Percentiles rank a stretch among this genome's conserved stretches.
These are phyloP conservation scores for Wallemia hederae DNA, from an alignment of 1,284 basidiomycete species.

Conservation along the genomic window DNA sequence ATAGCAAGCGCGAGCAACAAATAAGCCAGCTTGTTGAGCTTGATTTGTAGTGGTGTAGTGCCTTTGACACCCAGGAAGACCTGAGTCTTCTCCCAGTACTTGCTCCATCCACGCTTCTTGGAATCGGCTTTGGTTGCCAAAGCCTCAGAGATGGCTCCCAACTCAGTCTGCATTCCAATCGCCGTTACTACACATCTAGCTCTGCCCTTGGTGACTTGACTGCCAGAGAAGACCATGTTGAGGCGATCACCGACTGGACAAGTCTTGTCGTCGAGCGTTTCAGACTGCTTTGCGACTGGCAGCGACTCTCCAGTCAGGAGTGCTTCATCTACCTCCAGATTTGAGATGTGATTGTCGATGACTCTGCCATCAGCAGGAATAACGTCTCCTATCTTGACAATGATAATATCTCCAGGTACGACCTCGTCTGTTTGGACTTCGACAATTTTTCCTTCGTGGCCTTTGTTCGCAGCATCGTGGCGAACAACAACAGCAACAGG, in stretches of 20 bases:
- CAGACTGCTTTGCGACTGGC: constrained; percentile 28
- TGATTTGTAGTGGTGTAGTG: constrained; percentile 31
- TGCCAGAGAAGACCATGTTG: constrained; percentile 30
- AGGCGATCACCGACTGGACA: constrained; percentile 28
- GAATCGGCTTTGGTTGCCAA: constrained; percentile 17
- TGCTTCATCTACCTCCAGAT: constrained; percentile 32
- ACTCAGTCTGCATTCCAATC: constrained; percentile 36
- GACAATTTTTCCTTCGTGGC: constrained; percentile 20
- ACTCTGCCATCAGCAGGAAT: constrained; percentile 29
- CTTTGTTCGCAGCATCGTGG: constrained; percentile 7
- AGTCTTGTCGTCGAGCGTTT: constrained; percentile 17
- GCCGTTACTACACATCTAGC: constrained; percentile 28
- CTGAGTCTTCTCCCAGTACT: constrained; percentile 16
- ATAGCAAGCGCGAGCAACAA: constrained; percentile 27
- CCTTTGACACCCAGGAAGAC: constrained; percentile 19
- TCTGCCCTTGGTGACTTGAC: constrained; percentile 33
- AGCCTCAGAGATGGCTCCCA: constrained; percentile 28
- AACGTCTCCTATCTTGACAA: constrained; percentile 24
- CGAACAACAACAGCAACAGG: constrained; percentile 32
- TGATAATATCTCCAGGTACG: constrained; percentile 22
- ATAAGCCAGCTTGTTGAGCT: constrained; percentile 30
- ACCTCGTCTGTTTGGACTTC: constrained; percentile 28
- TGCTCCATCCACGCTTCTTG: constrained; percentile 3
- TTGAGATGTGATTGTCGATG: constrained; percentile 18
- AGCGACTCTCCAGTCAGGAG: constrained; percentile 37